Evolutionary conservation across 306 rosid species (phyloP), one percentile per base, ranked within the genome.

Genomic region (Corylus avellana): DNA sequence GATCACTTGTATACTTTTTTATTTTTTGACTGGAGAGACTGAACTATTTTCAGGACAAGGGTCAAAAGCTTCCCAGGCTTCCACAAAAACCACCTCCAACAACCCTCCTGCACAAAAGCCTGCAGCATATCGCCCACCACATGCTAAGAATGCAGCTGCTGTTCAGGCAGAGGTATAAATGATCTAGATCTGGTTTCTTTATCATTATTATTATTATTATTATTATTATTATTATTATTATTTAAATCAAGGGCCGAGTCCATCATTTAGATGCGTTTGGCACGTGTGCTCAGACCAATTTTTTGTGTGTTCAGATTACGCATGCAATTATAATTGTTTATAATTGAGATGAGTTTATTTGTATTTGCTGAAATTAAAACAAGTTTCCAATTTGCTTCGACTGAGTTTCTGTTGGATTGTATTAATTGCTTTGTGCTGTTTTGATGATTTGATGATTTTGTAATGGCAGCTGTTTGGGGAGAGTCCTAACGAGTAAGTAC

Each of bases 121-220:
- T 42, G 95, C 95, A 20, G 97, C 98, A 42, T 92, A 94, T 84
- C 90, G 94, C 64, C 98, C 98, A 12, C 98, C 98, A 57, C 93
- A 94, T 81, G 95, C 97, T 56, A 92, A 92, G 86, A 82, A 20
- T 79, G 93, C 97, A 7, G 95, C 95, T 84, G 82, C 78, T 70
- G 80, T 92, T 85, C 92, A 91, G 90, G 97, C 98, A 13, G 89
- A 90, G 97, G 98, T 94, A 90, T 84, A 14, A 16, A 68, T 54
- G 42, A 66, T 35, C 64, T 39, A 59, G 9, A 59, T 61, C 47
- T 69, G 70, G 58, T 77, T 67, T 39, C 55, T 57, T 10, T 70
- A 4, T 67, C 27, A 9, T 67, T 51, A 7, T 72, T 75, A 49
- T 13, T 50, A 27, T 76, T 51, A n/a, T 32, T 63, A 42, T 76